phyloP scores from a whole-genome alignment of 306 rosid species.

The Sicyos edulis region DNA sequence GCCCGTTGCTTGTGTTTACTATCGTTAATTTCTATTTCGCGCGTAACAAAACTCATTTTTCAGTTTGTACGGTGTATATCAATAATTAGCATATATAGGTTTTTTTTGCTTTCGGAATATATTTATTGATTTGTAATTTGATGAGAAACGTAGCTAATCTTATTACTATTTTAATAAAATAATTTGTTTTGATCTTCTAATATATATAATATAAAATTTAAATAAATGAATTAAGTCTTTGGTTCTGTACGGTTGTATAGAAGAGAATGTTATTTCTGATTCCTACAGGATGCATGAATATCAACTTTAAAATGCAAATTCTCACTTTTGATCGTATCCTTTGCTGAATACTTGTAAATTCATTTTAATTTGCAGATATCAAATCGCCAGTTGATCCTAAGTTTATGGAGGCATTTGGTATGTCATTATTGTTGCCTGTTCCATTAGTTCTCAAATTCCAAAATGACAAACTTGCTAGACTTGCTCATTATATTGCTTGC shows the following conservation, averaged over 20 bases:
- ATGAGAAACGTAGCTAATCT: background rate
- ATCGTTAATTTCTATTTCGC: background rate
- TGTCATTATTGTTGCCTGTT: conserved; percentile 21
- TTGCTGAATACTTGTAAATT: background rate
- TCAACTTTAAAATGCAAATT: background rate
- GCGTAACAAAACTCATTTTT: background rate
- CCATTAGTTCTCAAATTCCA: background rate
- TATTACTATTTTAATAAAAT: background rate
- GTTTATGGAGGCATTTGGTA: conserved; percentile 95
- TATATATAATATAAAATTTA: too few species aligned
- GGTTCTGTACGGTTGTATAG: background rate
- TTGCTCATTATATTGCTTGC: conserved; percentile 6
- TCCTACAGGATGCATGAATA: background rate
- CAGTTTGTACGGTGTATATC: background rate
- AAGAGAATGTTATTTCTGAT: background rate
- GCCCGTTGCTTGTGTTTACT: background rate
- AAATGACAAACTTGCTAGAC: background rate
- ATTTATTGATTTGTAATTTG: background rate
- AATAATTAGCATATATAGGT: too few species aligned
- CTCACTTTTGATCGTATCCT: background rate
- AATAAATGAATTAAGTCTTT: conserved; percentile 7
- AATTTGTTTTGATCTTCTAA: background rate
- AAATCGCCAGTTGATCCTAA: conserved; percentile 87
- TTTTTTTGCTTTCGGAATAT: background rate
- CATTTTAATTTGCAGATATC: conserved; percentile 46